phyloP scores from a whole-genome alignment of 1,284 basidiomycete species.

The Cutaneotrichosporon curvatum region DNA sequence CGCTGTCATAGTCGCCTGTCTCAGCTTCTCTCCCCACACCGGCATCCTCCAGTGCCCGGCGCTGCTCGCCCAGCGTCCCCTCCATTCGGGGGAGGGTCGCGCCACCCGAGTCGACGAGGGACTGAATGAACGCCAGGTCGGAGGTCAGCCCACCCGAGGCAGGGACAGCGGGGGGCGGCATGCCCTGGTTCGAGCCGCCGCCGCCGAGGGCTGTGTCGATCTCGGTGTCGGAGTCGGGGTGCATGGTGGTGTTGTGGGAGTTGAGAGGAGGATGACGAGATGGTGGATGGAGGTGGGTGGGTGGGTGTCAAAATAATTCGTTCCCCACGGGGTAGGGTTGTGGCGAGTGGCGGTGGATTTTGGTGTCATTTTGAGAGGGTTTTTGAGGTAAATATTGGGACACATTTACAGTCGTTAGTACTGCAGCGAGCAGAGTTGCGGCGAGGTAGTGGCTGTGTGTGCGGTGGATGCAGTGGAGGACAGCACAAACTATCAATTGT shows the following conservation, averaged over 20 bases:
- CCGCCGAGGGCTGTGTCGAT: conserved; percentile 10
- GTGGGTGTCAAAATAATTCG: neutral
- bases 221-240: conserved; percentile 9
- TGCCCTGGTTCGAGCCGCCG: neutral
- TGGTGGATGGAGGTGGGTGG: too few species aligned
- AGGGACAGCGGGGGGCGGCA: neutral
- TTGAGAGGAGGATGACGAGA: neutral
- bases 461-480: too few species aligned
- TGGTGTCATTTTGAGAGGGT: too few species aligned
- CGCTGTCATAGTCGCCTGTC: conserved; percentile 10
- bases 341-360: too few species aligned
- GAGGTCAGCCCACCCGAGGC: conserved; percentile 23
- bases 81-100: conserved; percentile 31
- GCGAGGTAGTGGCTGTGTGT: too few species aligned
- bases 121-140: conserved; percentile 39
- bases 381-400: too few species aligned
- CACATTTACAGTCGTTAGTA: too few species aligned
- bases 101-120: conserved; percentile 35
- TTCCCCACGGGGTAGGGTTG: conserved; percentile 1
- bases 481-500: too few species aligned
- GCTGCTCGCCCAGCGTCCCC: conserved; percentile 34
- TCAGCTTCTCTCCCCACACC: conserved; percentile 1
- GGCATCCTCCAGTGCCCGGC: conserved; percentile 26
- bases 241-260: neutral
- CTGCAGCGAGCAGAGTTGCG: too few species aligned